Conservation (phyloP, 345 rosid genomes). For the Rhodamnia argentea region DNA sequence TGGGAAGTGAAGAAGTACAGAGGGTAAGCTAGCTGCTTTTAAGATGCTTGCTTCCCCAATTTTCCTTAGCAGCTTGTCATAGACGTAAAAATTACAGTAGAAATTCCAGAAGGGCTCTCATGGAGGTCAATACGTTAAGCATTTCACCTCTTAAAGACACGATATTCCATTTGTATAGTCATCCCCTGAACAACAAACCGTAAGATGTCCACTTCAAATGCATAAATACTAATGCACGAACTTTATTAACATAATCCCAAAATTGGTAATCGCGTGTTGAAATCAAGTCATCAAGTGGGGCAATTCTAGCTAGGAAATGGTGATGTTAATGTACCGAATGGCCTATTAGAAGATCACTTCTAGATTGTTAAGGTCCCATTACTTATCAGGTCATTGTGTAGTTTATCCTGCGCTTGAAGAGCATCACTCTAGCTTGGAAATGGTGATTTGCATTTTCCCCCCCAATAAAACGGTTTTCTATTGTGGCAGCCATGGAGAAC, state of each 20-base stretch:
- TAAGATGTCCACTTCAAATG: too few relatives aligned
- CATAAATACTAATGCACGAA: too few relatives aligned
- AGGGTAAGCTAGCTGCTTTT: neutral
- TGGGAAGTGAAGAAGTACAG: neutral
- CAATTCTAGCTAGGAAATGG: too few relatives aligned
- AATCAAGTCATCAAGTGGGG: too few relatives aligned
- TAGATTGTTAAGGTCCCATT: neutral
- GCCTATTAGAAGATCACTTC: neutral
- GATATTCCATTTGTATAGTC: too few relatives aligned
- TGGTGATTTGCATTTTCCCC: neutral
- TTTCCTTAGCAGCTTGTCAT: neutral
- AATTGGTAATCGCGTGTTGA: too few relatives aligned
- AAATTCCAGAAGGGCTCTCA: too few relatives aligned
- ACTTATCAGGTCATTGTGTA: neutral
- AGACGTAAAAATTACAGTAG: neutral
- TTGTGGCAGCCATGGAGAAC: neutral
- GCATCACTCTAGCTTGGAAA: neutral
- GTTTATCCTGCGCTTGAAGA: neutral
- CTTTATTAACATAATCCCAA: too few relatives aligned
- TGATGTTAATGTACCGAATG: too few relatives aligned
- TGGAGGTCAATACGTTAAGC: neutral
- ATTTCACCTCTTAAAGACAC: neutral
- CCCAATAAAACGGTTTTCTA: neutral
- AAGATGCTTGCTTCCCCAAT: neutral
- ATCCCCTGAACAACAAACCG: too few relatives aligned